Evolutionary conservation across 345 rosid species (phyloP).

Genomic region (Hirschfeldia incana): DNA sequence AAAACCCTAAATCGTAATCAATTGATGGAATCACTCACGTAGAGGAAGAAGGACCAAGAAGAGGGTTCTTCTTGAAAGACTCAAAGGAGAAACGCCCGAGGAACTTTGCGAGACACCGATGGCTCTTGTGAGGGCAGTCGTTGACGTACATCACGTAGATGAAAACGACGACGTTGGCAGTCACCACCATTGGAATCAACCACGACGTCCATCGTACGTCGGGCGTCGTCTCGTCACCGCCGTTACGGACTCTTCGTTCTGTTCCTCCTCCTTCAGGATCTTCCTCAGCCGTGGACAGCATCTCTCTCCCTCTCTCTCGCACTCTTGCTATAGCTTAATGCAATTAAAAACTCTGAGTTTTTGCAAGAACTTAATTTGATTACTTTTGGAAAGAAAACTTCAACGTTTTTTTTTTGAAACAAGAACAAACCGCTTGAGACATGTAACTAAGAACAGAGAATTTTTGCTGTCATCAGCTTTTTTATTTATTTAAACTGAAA

Average conservation of each 20-base stretch:
- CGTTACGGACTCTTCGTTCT: neutral
- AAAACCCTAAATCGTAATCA: constrained; percentile 5
- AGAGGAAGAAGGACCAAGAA: constrained; percentile 83
- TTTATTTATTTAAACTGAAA: neutral
- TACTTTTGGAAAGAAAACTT: neutral
- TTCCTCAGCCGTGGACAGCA: constrained; percentile 17
- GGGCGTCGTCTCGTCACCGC: neutral
- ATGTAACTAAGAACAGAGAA: neutral
- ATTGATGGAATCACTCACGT: constrained; percentile 53
- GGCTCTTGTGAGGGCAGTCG: constrained; percentile 64
- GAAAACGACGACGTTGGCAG: constrained; percentile 67
- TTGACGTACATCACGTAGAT: constrained; percentile 68
- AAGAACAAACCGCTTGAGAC: neutral
- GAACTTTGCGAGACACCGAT: constrained; percentile 64
- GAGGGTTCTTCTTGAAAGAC: constrained; percentile 75
- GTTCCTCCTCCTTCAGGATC: constrained; percentile 17
- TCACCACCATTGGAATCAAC: constrained; percentile 74
- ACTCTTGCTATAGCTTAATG: neutral
- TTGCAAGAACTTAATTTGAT: neutral
- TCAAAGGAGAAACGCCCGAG: constrained; percentile 78
- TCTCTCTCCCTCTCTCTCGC: neutral
- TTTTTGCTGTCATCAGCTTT: neutral
- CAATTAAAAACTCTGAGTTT: neutral
- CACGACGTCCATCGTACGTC: constrained; percentile 69
- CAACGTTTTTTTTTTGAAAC: neutral